Conservation (phyloP, 768 basidiomycete genomes). For the Termitomyces sp. region DNA sequence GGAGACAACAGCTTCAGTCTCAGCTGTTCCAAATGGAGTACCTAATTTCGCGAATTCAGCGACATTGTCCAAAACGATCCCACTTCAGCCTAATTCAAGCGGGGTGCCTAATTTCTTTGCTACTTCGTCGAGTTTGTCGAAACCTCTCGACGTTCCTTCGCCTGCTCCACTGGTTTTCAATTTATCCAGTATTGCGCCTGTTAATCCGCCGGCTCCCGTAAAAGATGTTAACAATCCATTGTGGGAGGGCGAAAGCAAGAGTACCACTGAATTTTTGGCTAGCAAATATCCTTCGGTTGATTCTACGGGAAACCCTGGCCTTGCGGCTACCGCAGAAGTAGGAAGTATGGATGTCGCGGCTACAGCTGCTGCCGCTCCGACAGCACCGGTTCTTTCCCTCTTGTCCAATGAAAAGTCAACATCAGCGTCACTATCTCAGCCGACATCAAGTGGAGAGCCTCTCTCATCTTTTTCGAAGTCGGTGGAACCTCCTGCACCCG, state of each 20-base stretch:
- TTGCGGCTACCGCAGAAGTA: neutral
- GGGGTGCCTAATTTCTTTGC: constrained; percentile 63
- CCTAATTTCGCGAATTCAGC: neutral
- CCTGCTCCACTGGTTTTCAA: constrained; percentile 20
- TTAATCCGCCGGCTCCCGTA: constrained; percentile 18
- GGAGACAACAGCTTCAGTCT: neutral
- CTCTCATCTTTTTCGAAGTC: constrained; percentile 7
- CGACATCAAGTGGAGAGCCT: neutral
- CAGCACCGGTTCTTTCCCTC: neutral
- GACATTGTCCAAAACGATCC: neutral
- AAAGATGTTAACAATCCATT: constrained; percentile 38
- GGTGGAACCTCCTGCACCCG: neutral
- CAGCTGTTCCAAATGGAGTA: neutral
- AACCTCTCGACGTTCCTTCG: constrained; percentile 25
- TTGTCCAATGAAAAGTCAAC: neutral
- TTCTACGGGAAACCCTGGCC: neutral
- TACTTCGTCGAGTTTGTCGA: constrained; percentile 40
- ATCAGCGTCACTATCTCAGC: neutral
- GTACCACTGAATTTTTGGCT: constrained; percentile 3
- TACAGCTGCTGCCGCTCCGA: neutral
- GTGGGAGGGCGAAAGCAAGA: constrained; percentile 34
- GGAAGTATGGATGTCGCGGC: neutral
- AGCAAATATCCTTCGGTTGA: constrained; percentile 3
- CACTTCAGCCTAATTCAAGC: neutral
- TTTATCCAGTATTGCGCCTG: constrained; percentile 4